phyloP scores from a whole-genome alignment of 495 filamentous ascomycete species.

The Aspergillus mulundensis region DNA sequence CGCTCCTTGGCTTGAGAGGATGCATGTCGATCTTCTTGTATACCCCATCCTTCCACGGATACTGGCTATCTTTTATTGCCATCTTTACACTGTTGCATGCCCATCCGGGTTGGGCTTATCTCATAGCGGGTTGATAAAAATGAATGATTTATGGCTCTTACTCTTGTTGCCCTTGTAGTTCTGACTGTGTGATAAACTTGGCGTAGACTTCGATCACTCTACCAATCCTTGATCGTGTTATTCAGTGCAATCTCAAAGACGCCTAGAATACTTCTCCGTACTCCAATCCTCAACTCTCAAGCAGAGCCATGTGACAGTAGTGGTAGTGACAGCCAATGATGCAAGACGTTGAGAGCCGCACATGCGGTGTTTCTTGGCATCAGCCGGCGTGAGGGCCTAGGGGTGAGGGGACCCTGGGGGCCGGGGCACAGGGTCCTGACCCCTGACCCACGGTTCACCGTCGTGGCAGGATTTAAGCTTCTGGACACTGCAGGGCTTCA shows the following conservation, averaged over 20 bases:
- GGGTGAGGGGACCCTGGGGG: not conserved
- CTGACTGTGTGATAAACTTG: no score
- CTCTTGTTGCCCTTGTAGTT: not conserved
- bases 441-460: not conserved
- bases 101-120: conserved; percentile 12
- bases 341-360: not conserved
- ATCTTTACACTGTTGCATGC: conserved; percentile 15
- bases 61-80: conserved; percentile 14
- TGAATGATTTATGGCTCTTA: conserved; percentile 15
- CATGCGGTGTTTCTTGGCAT: not conserved
- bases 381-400: no score
- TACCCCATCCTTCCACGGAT: conserved; percentile 18
- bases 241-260: no score
- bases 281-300: not conserved
- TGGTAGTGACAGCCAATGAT: not conserved
- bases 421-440: not conserved
- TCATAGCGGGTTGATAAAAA: conserved; percentile 17
- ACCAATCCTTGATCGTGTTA: no score
- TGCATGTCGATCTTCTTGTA: conserved; percentile 21
- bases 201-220: no score
- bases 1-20: conserved; percentile 21
- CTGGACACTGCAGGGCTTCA: not conserved
- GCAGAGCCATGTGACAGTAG: not conserved
- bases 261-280: not conserved
- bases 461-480: not conserved